A percentile compares a stretch with the other conserved stretches of the same genome.
These are phyloP conservation scores for Peronospora farinosa DNA, from an alignment of 352 stramenopile species.

Conservation along the genomic window DNA sequence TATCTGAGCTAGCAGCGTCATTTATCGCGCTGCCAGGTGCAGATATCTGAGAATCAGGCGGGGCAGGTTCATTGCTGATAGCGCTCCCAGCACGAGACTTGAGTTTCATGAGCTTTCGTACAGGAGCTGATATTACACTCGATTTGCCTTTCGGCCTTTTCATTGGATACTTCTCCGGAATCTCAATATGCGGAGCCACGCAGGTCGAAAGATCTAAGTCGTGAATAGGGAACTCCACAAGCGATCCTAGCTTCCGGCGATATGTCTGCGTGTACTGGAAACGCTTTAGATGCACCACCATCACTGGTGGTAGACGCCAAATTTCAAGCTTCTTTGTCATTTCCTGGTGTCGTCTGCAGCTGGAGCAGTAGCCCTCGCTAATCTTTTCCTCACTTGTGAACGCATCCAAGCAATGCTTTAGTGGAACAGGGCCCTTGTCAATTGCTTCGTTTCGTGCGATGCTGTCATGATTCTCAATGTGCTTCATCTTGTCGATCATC, in stretches of 20 bases:
- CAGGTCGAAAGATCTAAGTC: slow-evolving; percentile 90
- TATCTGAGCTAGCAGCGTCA: slow-evolving; percentile 6
- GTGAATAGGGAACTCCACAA: slow-evolving; percentile 95
- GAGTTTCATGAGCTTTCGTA: slow-evolving; percentile 32
- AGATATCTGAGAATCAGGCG: slow-evolving; percentile 12
- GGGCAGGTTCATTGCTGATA: slow-evolving; percentile 16
- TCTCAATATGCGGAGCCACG: slow-evolving; percentile 77
- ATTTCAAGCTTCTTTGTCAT: slow-evolving; percentile 99
- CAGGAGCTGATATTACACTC: slow-evolving; percentile 13
- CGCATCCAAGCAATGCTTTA: slow-evolving; percentile 74
- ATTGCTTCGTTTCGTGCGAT: slow-evolving; percentile 82
- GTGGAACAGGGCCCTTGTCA: slow-evolving; percentile 81
- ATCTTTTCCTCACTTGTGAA: slow-evolving; percentile 87
- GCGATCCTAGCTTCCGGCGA: slow-evolving; percentile 77
- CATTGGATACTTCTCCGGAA: slow-evolving; percentile 73
- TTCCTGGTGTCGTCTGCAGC: slow-evolving; percentile 91
- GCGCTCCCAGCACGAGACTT: slow-evolving; percentile 24
- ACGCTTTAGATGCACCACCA: slow-evolving; percentile 98
- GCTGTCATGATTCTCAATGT: slow-evolving; percentile 72
- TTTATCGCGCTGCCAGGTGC: slow-evolving; percentile 9
- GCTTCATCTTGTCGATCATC: slow-evolving; percentile 82
- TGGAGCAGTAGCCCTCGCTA: slow-evolving; percentile 93
- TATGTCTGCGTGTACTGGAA: slow-evolving; percentile 96
- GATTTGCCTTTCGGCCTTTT: slow-evolving; percentile 37
- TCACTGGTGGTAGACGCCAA: slow-evolving; percentile 93